Conservation (phyloP, 208 protist species). For the Phytomonas sp. region DNA sequence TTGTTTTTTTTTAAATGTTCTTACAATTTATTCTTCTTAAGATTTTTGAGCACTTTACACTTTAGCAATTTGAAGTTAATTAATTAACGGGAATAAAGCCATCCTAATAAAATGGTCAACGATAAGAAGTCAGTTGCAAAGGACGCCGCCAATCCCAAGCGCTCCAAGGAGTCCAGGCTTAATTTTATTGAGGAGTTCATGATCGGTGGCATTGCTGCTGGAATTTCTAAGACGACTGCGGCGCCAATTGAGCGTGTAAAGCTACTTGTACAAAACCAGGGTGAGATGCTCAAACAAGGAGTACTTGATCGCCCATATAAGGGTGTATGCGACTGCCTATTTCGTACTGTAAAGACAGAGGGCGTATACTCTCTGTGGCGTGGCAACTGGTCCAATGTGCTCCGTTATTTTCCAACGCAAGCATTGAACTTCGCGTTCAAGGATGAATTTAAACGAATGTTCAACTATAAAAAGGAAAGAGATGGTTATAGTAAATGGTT, state of each 20-base stretch:
- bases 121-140: constrained; percentile 11
- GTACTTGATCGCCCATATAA: constrained; percentile 83
- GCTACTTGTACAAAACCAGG: constrained; percentile 92
- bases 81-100: constrained; percentile 5
- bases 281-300: constrained; percentile 75
- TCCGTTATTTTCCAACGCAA: constrained; percentile 98
- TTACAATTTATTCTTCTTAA: constrained; percentile 5
- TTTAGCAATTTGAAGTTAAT: not conserved
- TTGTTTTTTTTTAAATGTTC: not conserved
- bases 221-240: constrained; percentile 88
- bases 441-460: constrained; percentile 93
- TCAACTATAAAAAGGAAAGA: constrained; percentile 84
- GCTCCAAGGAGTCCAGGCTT: constrained; percentile 33
- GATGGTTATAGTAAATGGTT: constrained; percentile 86
- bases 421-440: constrained; percentile 98
- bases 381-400: constrained; percentile 95
- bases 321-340: constrained; percentile 94
- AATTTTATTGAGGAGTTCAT: constrained; percentile 76
- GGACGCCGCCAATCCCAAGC: constrained; percentile 16
- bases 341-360: constrained; percentile 87
- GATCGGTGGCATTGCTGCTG: constrained; percentile 68
- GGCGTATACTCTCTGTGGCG: constrained; percentile 94
- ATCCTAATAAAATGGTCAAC: constrained; percentile 7
- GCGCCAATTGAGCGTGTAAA: constrained; percentile 96
- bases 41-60: not conserved